Base-by-base conservation (phyloP, 1,284 basidiomycete species). In the Meira miltonrushii region DNA sequence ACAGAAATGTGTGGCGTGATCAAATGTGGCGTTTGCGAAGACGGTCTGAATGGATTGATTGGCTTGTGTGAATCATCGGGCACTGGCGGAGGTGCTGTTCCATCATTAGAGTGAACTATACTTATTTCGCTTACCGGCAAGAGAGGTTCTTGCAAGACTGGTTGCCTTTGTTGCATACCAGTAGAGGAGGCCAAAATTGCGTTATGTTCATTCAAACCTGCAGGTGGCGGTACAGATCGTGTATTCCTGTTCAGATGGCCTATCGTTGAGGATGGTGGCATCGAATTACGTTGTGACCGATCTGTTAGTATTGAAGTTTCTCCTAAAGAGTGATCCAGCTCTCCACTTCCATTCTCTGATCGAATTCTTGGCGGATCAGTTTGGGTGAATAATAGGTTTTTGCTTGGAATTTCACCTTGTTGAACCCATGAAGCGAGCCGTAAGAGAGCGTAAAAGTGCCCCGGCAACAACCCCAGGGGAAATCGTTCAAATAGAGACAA, bases 371-470 rank as follows among this genome's bases (percentile, higher is more conserved):
- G 67, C n/a, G 68, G 71, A n/a, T 58, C 44, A 1, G 66, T 72
- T 60, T 78, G 76, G 1, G 66, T 71, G 48, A 78, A 78, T 11
- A 78, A 41, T n/a, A 75, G 64, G 13, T 67, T 61, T 41, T 64
- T 67, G 39, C 54, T 47, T 1, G 68, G 65, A 0, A 51, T 39
- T 13, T 62, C 59, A 52, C 75, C 75, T 21, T 68, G 71, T 52
- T 78, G 75, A 19, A 68, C 67, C 73, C 74, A 76, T 5, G 76
- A 69, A 9, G 71, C 68, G 11, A 78, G 66, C 23, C 76, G 65
- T 21, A 78, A 60, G 62, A 76, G 68, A 15, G 76, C 76, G 48
- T 66, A 78, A 41, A 78, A 71, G 58, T 77, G 72, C 19, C 75
- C 76, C 1, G 68, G 60, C 10, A 56, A 64, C 10, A 78, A 65